Evolutionary conservation across 768 basidiomycete species (phyloP).

Genomic region (Sutorius australiensis): DNA sequence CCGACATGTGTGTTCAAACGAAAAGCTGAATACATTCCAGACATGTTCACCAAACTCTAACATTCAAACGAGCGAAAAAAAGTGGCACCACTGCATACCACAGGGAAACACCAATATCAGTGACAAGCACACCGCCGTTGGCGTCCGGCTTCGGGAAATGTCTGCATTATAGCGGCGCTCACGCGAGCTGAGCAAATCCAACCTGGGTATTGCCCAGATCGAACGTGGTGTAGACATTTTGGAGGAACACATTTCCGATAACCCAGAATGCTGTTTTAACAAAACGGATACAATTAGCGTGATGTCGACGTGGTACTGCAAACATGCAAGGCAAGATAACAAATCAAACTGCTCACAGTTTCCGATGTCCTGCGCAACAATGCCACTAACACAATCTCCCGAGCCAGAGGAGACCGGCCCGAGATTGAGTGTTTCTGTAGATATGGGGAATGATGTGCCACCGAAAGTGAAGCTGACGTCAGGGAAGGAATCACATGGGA

Average conservation of each 20-base stretch:
- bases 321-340: background rate
- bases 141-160: background rate
- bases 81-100: no score
- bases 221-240: conserved; percentile 41
- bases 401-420: conserved; percentile 27
- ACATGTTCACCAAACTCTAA: no score
- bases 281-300: background rate
- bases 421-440: conserved; percentile 35
- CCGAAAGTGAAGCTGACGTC: conserved; percentile 36
- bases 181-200: conserved; percentile 33
- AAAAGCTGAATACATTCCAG: no score
- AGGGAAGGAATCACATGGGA: conserved; percentile 29
- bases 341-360: background rate
- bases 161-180: background rate
- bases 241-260: conserved; percentile 34
- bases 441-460: conserved; percentile 33
- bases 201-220: conserved; percentile 34
- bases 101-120: background rate
- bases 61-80: no score
- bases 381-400: conserved; percentile 29
- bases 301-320: background rate
- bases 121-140: background rate
- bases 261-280: conserved; percentile 13
- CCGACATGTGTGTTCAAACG: no score
- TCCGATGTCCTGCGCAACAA: conserved; percentile 11